Evolutionary conservation across 2,329 filamentous ascomycete genomes (phyloP).

Genomic region (Trichoderma simmonsii): DNA sequence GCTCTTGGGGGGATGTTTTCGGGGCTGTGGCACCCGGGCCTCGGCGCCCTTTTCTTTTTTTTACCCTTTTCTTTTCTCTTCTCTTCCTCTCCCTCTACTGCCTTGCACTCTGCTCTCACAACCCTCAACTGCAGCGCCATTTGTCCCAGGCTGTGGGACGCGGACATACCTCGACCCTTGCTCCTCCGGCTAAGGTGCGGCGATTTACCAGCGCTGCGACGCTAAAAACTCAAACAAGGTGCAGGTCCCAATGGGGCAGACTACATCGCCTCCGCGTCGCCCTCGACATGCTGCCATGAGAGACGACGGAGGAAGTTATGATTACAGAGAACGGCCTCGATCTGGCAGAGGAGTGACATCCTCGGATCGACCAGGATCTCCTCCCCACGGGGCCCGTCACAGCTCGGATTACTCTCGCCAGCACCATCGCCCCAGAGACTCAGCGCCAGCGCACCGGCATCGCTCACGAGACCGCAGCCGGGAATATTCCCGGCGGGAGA

Average conservation of each 20-base stretch:
- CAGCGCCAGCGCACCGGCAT: slow-evolving; percentile 34
- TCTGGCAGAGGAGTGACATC: slow-evolving; percentile 34
- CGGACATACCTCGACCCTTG: slow-evolving; percentile 22
- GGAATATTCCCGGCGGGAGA: slow-evolving; percentile 30
- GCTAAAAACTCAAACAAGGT: slow-evolving; percentile 40
- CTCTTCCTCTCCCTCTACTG: background rate
- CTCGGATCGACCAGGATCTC: slow-evolving; percentile 33
- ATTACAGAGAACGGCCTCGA: slow-evolving; percentile 37
- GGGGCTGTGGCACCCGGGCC: background rate
- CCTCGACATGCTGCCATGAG: slow-evolving; percentile 42
- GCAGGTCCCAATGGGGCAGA: slow-evolving; percentile 30
- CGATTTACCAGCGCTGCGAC: slow-evolving; percentile 34
- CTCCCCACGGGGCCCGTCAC: slow-evolving; percentile 32
- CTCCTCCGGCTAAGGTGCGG: slow-evolving; percentile 39
- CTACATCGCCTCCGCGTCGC: slow-evolving; percentile 34
- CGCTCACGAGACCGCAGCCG: slow-evolving; percentile 39
- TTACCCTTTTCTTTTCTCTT: background rate
- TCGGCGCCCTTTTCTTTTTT: background rate
- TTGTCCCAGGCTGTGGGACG: slow-evolving; percentile 11
- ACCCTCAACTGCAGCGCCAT: slow-evolving; percentile 3
- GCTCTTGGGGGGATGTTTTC: background rate
- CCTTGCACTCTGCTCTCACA: background rate
- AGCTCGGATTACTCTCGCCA: slow-evolving; percentile 30
- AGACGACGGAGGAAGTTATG: slow-evolving; percentile 37
- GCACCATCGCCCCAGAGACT: slow-evolving; percentile 34